phyloP scores from a whole-genome alignment of 306 rosid genomes.

The Dryas octopetala region DNA sequence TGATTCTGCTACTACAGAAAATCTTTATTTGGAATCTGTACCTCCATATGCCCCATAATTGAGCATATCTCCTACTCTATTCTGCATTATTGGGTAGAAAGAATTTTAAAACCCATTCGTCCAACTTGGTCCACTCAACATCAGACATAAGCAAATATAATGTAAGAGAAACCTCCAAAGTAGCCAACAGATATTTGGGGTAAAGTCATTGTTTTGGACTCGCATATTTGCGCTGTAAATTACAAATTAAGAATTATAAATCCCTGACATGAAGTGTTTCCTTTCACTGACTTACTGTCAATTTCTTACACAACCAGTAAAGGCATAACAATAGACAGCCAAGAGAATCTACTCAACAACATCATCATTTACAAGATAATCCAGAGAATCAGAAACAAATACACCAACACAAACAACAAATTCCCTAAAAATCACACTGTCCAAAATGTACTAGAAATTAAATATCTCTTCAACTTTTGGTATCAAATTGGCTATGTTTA shows the following conservation, averaged over 20 bases:
- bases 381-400: slow-evolving; percentile 40
- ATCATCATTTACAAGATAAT: slow-evolving; percentile 47
- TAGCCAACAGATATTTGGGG: not conserved
- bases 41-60: not conserved
- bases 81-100: not conserved
- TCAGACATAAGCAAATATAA: not conserved
- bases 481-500: slow-evolving; percentile 16
- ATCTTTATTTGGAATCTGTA: not conserved
- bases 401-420: slow-evolving; percentile 21
- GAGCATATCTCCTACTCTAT: not conserved
- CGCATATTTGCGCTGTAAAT: not conserved
- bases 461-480: slow-evolving; percentile 18
- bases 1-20: not conserved
- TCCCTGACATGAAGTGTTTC: not conserved
- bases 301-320: slow-evolving; percentile 24
- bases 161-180: not conserved
- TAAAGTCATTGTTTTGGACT: not conserved
- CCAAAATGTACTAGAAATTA: slow-evolving; percentile 26
- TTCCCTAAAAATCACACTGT: slow-evolving; percentile 36
- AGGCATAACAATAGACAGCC: not conserved
- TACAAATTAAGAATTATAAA: not conserved
- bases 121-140: not conserved
- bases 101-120: not conserved
- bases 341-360: slow-evolving; percentile 27
- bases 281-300: not conserved